Percentiles rank a stretch among this genome's conserved stretches.
Conservation (phyloP, 1,139 yeast species). For the Candida glucosophila region DNA sequence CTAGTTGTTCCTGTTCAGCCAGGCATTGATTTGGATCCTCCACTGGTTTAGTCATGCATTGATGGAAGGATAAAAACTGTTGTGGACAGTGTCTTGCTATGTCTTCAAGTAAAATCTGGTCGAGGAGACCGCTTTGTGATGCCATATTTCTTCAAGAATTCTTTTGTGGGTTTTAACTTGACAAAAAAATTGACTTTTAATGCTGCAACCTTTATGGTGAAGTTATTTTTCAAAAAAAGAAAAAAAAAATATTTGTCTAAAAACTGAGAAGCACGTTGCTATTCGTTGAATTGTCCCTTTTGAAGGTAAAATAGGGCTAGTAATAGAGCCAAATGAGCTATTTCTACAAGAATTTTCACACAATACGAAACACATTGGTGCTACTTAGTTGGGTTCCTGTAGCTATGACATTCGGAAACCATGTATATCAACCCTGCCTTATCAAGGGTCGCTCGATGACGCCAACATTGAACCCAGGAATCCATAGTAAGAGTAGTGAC, state of each 20-base stretch:
- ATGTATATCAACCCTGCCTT: conserved; percentile 64
- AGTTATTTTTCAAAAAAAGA: no score
- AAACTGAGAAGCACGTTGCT: no score
- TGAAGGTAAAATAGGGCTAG: no score
- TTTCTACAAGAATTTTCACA: conserved; percentile 3
- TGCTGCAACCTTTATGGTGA: no score
- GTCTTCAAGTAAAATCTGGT: conserved; percentile 25
- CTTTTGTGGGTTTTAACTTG: no score
- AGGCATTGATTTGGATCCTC: conserved; percentile 41
- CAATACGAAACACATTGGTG: conserved; percentile 17
- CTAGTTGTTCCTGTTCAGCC: conserved; percentile 41
- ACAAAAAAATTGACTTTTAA: no score
- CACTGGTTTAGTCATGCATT: conserved; percentile 44
- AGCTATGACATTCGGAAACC: conserved; percentile 56
- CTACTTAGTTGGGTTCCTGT: conserved; percentile 73
- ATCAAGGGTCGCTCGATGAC: conserved; percentile 85
- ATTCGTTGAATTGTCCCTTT: no score
- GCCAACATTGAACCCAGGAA: conserved; percentile 75
- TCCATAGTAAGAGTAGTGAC: conserved; percentile 44
- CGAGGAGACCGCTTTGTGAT: conserved; percentile 15
- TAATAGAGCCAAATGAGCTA: conserved; percentile 4
- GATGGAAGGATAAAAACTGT: conserved; percentile 55
- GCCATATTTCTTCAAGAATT: no score
- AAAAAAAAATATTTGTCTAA: no score
- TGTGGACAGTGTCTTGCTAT: conserved; percentile 62